phyloP scores from a whole-genome alignment of 257 asterid genomes.

The Avicennia marina region DNA sequence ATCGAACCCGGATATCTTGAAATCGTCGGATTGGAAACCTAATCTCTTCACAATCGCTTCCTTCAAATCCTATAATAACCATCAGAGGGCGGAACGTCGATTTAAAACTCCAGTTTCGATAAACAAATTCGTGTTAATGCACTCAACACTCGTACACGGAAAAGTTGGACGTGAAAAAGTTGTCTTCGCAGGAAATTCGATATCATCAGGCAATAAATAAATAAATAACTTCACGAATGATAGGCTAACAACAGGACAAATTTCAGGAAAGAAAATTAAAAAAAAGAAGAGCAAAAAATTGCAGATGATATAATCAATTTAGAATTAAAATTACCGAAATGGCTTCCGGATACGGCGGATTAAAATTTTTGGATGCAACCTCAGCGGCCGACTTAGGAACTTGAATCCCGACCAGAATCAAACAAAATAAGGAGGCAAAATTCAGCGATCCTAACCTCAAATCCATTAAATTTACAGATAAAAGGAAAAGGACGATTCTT shows the following conservation, averaged over 20 bases:
- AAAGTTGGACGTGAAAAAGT: too few species aligned
- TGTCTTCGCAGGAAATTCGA: too few species aligned
- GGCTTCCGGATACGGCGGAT: constrained; percentile 51
- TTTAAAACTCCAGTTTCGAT: not conserved
- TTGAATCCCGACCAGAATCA: constrained; percentile 27
- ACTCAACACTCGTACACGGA: not conserved
- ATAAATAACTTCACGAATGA: not conserved
- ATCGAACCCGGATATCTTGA: constrained; percentile 93
- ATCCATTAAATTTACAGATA: constrained; percentile 23
- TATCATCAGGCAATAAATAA: too few species aligned
- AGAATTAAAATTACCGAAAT: constrained; percentile 37
- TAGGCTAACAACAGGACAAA: not conserved
- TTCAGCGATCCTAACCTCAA: constrained; percentile 22
- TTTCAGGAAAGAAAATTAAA: not conserved
- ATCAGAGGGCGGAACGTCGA: not conserved
- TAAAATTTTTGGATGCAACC: constrained; percentile 28
- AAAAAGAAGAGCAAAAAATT: not conserved
- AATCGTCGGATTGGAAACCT: constrained; percentile 77
- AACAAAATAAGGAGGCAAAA: constrained; percentile 18
- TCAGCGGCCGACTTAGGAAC: constrained; percentile 30
- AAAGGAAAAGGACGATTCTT: not conserved
- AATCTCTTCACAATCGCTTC: constrained; percentile 86
- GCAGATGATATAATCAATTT: not conserved
- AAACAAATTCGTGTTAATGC: not conserved
- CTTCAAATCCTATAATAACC: constrained; percentile 63